Percentiles rank a stretch among this genome's conserved stretches.
These are phyloP conservation scores for Tolypocladium paradoxum DNA, from an alignment of 2,329 filamentous ascomycete genomes.

Conservation along the genomic window DNA sequence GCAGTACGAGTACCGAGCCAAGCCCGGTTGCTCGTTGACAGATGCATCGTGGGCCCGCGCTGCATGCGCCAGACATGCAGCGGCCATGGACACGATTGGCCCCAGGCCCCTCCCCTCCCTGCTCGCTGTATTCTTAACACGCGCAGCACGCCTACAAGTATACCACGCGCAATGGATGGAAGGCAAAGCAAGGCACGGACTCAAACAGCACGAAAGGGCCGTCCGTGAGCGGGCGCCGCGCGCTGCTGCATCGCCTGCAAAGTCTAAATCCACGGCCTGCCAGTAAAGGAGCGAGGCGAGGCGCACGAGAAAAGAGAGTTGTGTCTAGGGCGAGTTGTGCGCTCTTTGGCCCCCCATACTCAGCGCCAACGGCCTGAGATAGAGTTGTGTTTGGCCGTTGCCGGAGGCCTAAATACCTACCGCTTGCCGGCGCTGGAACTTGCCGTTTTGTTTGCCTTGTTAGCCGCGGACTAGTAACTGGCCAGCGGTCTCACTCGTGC, in stretches of 20 bases:
- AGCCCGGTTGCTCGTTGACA: neutral
- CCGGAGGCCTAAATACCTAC: neutral
- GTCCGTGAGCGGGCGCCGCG: neutral
- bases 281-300: neutral
- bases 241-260: neutral
- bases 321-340: neutral
- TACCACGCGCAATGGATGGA: neutral
- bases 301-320: neutral
- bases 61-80: neutral
- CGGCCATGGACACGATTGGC: neutral
- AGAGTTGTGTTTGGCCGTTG: neutral
- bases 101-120: neutral
- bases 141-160: neutral
- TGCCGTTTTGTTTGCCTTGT: neutral
- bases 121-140: neutral
- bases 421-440: neutral
- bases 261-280: neutral
- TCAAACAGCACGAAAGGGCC: neutral
- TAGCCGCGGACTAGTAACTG: no score
- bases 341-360: neutral
- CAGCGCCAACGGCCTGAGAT: no score
- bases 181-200: neutral
- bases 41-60: neutral
- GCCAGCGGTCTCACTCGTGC: no score
- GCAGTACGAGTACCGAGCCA: no score